A percentile compares a stretch with the other conserved stretches of the same genome.
Evolutionary conservation across 257 asterid genomes (phyloP).

Genomic region (Anisodus acutangulus): DNA sequence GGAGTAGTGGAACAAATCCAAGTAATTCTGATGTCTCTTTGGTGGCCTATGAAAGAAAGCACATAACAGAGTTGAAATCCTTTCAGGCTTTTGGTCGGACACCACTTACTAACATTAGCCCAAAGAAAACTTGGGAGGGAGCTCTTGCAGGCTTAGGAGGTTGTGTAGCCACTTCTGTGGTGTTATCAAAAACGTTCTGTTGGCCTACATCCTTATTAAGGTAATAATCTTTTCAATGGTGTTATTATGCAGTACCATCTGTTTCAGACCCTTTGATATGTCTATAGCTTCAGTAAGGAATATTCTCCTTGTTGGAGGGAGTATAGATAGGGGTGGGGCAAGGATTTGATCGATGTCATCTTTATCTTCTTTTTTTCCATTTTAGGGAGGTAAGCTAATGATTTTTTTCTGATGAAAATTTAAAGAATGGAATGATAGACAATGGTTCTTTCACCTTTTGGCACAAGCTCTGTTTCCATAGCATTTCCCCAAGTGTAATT

Average conservation of each 20-base stretch:
- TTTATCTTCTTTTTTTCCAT: neutral
- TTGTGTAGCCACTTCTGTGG: slow-evolving; percentile 71
- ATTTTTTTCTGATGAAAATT: neutral
- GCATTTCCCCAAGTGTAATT: neutral
- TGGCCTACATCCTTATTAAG: slow-evolving; percentile 83
- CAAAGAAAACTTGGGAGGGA: slow-evolving; percentile 99
- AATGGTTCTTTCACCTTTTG: slow-evolving; percentile 15
- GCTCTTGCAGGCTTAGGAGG: slow-evolving; percentile 85
- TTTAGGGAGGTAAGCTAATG: neutral
- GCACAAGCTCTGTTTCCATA: slow-evolving; percentile 19
- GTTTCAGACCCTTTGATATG: slow-evolving; percentile 19
- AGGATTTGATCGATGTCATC: neutral
- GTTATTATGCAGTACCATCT: neutral
- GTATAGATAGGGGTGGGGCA: neutral
- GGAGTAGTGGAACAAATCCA: slow-evolving; percentile 11
- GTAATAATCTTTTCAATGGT: slow-evolving; percentile 39
- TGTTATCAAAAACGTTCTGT: slow-evolving; percentile 66
- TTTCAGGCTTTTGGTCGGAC: slow-evolving; percentile 93
- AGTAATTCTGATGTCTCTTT: slow-evolving; percentile 26
- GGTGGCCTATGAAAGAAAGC: slow-evolving; percentile 24
- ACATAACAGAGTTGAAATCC: slow-evolving; percentile 33
- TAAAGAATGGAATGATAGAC: slow-evolving; percentile 18
- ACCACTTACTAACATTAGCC: slow-evolving; percentile 84
- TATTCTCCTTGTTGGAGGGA: slow-evolving; percentile 15
- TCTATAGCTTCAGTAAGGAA: slow-evolving; percentile 17